Base-by-base conservation (phyloP, 257 asterid species). In the Petunia secreta region DNA sequence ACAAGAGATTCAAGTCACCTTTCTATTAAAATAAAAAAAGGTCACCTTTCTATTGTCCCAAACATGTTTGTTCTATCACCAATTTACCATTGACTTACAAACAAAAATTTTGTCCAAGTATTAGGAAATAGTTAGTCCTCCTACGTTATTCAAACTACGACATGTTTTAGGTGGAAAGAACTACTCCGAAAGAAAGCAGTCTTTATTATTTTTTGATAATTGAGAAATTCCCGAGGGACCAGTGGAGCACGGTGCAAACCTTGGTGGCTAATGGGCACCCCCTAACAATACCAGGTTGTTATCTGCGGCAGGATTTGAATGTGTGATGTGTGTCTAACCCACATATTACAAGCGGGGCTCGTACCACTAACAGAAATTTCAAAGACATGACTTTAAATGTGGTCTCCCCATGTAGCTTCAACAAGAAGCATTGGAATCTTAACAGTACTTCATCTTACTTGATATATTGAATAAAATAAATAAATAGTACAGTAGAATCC, bases 21-120 rank as follows among this genome's bases (percentile, higher is more conserved):
- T 25, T 50, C 8, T 13, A 25, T 11, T 43, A 25, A 25, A 25
- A 25, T n/a, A 25, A 25, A 25, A 25, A 25, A 25, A 25, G 25
- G 52, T 65, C 73, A 71, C 11, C 48, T 48, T 25, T 50, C 8
- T 13, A 25, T 11, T 43, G 77, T 50, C 48, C 34, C 62, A 50
- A 11, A 34, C 34, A 73, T 34, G 34, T 34, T 34, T 71, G 34
- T 34, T 50, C 77, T 50, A 73, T 73, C 77, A 50, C 62, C 77
- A 71, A 43, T 34, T 73, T 60, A 50, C 62, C 77, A 71, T 44
- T 34, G 36, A 50, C 77, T 48, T 50, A 39, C 75, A 67, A 67
- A 67, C 55, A 67, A 15, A n/a, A 41, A 67, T n/a, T 43, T 54
- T 36, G 44, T 25, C 50, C 7, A 0, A 73, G 43, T 5, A 25